Percentiles rank a stretch among this genome's conserved stretches.
Conservation (phyloP, 2,329 filamentous ascomycete species). For the Eurotiales sp. region DNA sequence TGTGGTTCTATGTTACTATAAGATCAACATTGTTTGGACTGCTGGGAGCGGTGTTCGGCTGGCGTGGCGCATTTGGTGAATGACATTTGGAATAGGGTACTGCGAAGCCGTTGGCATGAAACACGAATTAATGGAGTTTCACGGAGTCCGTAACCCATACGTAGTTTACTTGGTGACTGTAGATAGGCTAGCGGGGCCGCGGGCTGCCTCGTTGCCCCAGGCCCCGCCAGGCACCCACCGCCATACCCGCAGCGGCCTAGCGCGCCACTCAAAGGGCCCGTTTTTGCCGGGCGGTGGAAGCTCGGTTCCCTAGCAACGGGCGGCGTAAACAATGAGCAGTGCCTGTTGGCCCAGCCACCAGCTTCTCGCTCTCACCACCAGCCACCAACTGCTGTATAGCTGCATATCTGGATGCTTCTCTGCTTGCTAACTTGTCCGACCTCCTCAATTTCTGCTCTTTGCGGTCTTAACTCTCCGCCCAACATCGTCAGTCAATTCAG, state of each 20-base stretch:
- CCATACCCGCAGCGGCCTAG: neutral
- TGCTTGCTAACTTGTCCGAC: constrained; percentile 12
- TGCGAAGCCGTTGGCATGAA: too few relatives aligned
- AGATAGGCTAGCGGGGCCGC: too few relatives aligned
- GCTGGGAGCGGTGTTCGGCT: too few relatives aligned
- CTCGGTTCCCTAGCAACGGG: constrained; percentile 33
- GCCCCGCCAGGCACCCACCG: neutral
- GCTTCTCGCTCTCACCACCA: constrained; percentile 21
- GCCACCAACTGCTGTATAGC: constrained; percentile 26
- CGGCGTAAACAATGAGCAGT: constrained; percentile 44
- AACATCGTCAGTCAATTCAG: neutral
- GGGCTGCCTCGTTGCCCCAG: neutral
- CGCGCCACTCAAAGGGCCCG: constrained; percentile 10
- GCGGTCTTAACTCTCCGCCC: too few relatives aligned
- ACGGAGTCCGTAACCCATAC: too few relatives aligned
- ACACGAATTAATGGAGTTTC: constrained; percentile 6
- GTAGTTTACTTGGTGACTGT: too few relatives aligned
- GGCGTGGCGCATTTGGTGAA: too few relatives aligned
- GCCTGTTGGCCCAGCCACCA: constrained; percentile 40
- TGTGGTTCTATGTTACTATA: too few relatives aligned
- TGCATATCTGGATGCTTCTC: constrained; percentile 7
- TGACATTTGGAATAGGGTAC: too few relatives aligned
- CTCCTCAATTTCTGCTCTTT: constrained; percentile 13
- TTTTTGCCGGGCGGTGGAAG: constrained; percentile 29
- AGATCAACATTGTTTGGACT: too few relatives aligned